Evolutionary conservation across 768 basidiomycete genomes (phyloP), one percentile per base, ranked within the genome.

Genomic region (Suillus subaureus): DNA sequence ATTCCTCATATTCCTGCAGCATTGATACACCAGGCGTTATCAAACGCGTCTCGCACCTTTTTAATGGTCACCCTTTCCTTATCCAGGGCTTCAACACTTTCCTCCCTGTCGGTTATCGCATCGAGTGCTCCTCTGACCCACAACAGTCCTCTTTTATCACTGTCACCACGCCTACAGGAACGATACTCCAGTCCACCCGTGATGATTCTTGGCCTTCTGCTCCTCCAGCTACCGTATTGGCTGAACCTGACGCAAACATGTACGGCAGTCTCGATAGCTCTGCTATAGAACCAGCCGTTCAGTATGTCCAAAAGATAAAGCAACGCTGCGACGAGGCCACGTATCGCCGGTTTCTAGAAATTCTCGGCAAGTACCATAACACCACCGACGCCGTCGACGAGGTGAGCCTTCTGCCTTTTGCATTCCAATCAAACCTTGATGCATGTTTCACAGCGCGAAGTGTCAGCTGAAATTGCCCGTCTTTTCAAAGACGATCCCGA

Each of bases 51-150:
- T 97, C 96, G 1, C 86, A 89, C 60, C 88, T 99, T 28, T 99
- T 99, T 80, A 87, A 89, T 63, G 94, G 93, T 2, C 94, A 97
- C 72, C 93, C 94, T 0, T 74, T 82, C 6, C 90, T 99, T 66
- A 98, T 99, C 55, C 94, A 97, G 77, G 96, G 96, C 11, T 99
- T 99, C 85, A 99, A 98, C 79, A 97, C 96, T 0, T 99, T 99
- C 79, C 85, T 99, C 13, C 97, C 97, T 4, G 84, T 87, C 23
- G 97, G 97, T 18, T 99, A 98, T 74, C 89, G 92, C 58, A 98
- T 99, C 75, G 94, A 97, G 69, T 90, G 89, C 70, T 84, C 84
- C 16, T 80, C 79, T 40, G 89, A 92, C 70, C 78, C 84, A 21
- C 80, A 84, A n/a, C 85, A 89, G 64, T 78, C 84, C 39, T 84